Evolutionary conservation across 2,329 filamentous ascomycete genomes (phyloP), one percentile per base, ranked within the genome.

Genomic region (Fusarium hostae): DNA sequence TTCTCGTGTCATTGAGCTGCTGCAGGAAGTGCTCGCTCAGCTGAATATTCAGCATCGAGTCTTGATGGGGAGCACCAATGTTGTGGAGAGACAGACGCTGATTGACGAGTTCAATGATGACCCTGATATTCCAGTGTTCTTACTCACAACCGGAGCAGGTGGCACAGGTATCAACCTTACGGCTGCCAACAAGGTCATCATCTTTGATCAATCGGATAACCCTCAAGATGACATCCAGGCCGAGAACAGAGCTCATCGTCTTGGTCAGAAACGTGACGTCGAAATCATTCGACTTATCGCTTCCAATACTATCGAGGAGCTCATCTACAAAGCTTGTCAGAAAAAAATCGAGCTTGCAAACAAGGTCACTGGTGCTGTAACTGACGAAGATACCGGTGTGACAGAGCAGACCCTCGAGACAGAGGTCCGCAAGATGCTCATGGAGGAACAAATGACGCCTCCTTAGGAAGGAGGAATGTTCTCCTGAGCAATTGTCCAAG

Each of bases 181-280:
- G 11, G 93, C 92, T 39, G 96, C 96, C 8, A 98, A 98, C 84
- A 98, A 98, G 82, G 95, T 99, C 75, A 90, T 99, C 81, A 96
- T 99, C 77, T 98, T 98, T 79, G 96, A 99, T 81, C 92, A 93
- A 71, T 94, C 91, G n/a, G 97, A 98, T 83, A 99, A 99, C 76
- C 96, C 96, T 0, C 96, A 99, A 79, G 95, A 98, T 75, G 96
- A 99, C 78, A 91, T 97, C n/a, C 96, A 99, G 80, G 96, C 96
- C 0, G 96, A 98, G 84, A 98, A 99, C 80, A 91, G 96, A 22
- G 96, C 96, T 0, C 96, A 99, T 82, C 92, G 96, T 18, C 93
- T 99, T 12, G 96, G 96, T 0, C 96, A 99, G 84, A 95, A 89
- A 34, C 87, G 93, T 20, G 92, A 95, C 39, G 96, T 99, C 3